Evolutionary conservation across 2,329 filamentous ascomycete genomes (phyloP).

Genomic region (Pseudogymnoascus sp.): DNA sequence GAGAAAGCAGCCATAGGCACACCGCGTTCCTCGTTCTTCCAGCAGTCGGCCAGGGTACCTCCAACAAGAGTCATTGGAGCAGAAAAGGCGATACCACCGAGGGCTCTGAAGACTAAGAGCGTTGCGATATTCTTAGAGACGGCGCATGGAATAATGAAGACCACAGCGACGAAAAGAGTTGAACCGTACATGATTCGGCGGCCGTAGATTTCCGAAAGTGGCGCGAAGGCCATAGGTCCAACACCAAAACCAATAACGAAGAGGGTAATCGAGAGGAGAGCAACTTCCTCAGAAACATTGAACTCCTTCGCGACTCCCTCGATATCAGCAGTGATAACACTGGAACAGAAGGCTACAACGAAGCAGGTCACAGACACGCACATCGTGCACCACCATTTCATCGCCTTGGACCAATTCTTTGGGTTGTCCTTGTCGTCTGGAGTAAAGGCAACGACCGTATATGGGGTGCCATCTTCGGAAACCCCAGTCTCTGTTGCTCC

Average conservation of each 20-base stretch:
- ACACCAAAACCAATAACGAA: conserved; percentile 80
- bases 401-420: conserved; percentile 74
- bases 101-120: conserved; percentile 65
- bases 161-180: conserved; percentile 48
- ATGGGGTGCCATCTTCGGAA: conserved; percentile 28
- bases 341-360: conserved; percentile 57
- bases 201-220: conserved; percentile 68
- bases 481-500: conserved; percentile 48
- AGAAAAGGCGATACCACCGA: conserved; percentile 78
- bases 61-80: conserved; percentile 83
- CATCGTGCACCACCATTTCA: conserved; percentile 82
- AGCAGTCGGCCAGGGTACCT: conserved; percentile 76
- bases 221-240: conserved; percentile 73
- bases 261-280: conserved; percentile 63
- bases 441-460: conserved; percentile 63
- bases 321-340: conserved; percentile 73
- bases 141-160: conserved; percentile 77
- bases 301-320: conserved; percentile 57
- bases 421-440: conserved; percentile 69
- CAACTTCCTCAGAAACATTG: conserved; percentile 62
- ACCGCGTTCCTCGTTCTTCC: conserved; percentile 74
- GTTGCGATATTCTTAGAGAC: conserved; percentile 70
- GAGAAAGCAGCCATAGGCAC: conserved; percentile 83
- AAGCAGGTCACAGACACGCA: conserved; percentile 71
- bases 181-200: conserved; percentile 58